Evolutionary conservation across 202 grass and related monocot genomes (phyloP), one percentile per base, ranked within the genome.

Genomic region (Bolboschoenoplectus hybrid): DNA sequence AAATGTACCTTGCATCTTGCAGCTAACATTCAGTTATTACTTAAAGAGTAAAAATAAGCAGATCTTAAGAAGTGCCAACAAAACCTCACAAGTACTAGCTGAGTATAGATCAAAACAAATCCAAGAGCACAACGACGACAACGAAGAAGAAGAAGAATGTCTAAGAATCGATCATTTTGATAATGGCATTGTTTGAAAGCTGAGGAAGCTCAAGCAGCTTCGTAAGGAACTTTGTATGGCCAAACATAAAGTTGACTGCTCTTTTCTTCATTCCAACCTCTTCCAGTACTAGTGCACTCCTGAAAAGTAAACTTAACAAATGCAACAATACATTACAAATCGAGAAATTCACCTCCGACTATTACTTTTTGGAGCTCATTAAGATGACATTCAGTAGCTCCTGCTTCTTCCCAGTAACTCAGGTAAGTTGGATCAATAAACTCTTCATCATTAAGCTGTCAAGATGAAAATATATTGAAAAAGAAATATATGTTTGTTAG

Each of bases 221-320:
- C 13, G 19, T n/a, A 19, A 46, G 40, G 45, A 71, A 71, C 38
- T 71, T 71, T 71, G 67, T 44, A 39, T 5, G 0, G 13, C 16
- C 14, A n/a, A 9, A 14, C 67, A 71, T 19, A 1, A 1, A 45
- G 6, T 46, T 17, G 5, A 71, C 5, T 19, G 14, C 1, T 43
- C 11, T 43, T 45, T 71, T 46, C 67, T 44, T 17, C 2, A 71
- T 45, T n/a, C 67, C 26, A 71, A 71, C 39, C 67, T 71, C 40
- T 45, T 71, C 67, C 67, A 45, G 7, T n/a, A 71, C n/a, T n/a
- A 39, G 67, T 45, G 67, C 5, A 2, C 67, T 43, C 67, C 40
- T 71, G 16, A 71, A 45, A 71, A 71, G 26, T 16, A 71, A 71
- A 71, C 39, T 71, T 70, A n/a, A 46, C 40, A 9, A 71, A 71